phyloP scores from a whole-genome alignment of 1,284 basidiomycete genomes.

The Thelephora terrestris region DNA sequence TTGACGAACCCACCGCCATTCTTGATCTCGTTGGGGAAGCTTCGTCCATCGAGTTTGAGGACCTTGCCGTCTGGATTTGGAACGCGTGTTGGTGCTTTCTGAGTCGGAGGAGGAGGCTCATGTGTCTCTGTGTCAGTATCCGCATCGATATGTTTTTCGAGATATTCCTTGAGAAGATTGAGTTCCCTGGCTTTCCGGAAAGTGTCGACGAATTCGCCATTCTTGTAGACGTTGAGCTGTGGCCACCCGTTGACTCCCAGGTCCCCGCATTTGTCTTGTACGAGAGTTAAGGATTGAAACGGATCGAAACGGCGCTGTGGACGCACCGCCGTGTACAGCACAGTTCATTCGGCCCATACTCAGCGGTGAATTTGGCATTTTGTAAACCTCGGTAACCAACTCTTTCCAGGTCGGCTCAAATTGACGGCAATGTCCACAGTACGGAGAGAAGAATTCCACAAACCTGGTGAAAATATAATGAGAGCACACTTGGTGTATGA shows the following conservation, averaged over 20 bases:
- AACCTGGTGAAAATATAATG: slow-evolving; percentile 31
- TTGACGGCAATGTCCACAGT: slow-evolving; percentile 65
- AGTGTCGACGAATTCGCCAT: slow-evolving; percentile 52
- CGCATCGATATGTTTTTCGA: slow-evolving; percentile 29
- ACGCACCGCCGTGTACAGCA: slow-evolving; percentile 69
- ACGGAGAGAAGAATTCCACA: slow-evolving; percentile 71
- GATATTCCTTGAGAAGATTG: slow-evolving; percentile 40
- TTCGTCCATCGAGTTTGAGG: slow-evolving; percentile 38
- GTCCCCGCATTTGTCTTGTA: slow-evolving; percentile 64
- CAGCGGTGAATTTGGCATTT: slow-evolving; percentile 46
- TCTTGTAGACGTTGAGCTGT: slow-evolving; percentile 63
- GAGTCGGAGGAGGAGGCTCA: slow-evolving; percentile 9
- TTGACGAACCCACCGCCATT: slow-evolving; percentile 75
- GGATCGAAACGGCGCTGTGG: neutral
- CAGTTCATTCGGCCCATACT: slow-evolving; percentile 84
- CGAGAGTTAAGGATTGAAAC: neutral
- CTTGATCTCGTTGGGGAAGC: slow-evolving; percentile 39
- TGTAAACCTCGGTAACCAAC: slow-evolving; percentile 50
- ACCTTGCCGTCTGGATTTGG: slow-evolving; percentile 61
- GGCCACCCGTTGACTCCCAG: slow-evolving; percentile 73
- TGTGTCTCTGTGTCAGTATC: slow-evolving; percentile 16
- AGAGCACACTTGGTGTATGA: neutral
- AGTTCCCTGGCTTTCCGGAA: slow-evolving; percentile 46
- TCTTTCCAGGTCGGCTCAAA: slow-evolving; percentile 83
- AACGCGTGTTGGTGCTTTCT: slow-evolving; percentile 10